phyloP scores from a whole-genome alignment of 805 yeast species.

The Pichia heedii region DNA sequence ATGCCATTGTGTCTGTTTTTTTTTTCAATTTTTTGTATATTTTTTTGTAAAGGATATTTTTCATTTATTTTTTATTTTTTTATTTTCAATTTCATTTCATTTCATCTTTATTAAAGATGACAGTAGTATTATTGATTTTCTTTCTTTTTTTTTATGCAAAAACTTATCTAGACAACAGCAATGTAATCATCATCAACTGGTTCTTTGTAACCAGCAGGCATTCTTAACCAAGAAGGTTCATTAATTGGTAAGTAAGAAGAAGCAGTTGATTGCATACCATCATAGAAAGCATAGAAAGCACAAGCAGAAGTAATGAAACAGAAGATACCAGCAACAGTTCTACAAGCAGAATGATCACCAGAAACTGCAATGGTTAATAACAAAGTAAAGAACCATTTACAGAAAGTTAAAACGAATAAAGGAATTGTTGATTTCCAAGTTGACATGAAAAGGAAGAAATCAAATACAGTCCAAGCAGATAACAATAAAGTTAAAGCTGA shows the following conservation, averaged over 20 bases:
- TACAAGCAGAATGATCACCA: constrained; percentile 24
- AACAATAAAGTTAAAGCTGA: constrained; percentile 40
- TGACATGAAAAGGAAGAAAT: constrained; percentile 33
- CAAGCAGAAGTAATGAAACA: constrained; percentile 32
- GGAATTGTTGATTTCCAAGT: constrained; percentile 38
- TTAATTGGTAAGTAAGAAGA: constrained; percentile 22
- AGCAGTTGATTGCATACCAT: constrained; percentile 27
- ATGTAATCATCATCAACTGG: constrained; percentile 13
- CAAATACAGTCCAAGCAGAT: constrained; percentile 41
- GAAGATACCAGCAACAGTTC: constrained; percentile 36
- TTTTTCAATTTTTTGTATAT: no score
- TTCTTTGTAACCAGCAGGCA: constrained; percentile 19
- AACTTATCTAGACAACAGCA: constrained; percentile 2
- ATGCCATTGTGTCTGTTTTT: no score
- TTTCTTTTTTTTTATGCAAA: not conserved
- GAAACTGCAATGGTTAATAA: constrained; percentile 34
- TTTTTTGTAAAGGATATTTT: no score
- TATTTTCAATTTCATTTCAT: no score
- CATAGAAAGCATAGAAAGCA: constrained; percentile 37
- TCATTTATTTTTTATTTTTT: no score
- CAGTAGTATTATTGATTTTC: not conserved
- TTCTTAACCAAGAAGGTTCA: constrained; percentile 23
- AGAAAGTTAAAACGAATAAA: constrained; percentile 30
- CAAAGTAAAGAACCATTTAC: constrained; percentile 34
- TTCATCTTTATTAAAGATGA: not conserved